phyloP scores from a whole-genome alignment of 305 asterid species.

The Fraxinus paxiana region DNA sequence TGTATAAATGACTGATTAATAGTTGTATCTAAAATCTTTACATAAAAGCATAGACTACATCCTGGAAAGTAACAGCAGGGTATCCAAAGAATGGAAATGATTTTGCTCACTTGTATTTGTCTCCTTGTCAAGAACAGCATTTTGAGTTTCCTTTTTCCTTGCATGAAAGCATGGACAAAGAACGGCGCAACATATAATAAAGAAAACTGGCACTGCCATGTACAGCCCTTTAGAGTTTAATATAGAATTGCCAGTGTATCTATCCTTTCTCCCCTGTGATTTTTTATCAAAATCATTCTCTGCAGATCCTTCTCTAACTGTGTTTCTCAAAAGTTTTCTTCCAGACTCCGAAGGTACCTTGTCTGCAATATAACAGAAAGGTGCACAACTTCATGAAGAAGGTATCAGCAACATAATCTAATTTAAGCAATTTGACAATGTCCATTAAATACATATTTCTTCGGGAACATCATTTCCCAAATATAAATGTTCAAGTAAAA shows the following conservation, averaged over 20 bases:
- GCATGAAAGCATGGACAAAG: constrained; percentile 85
- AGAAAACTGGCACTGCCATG: constrained; percentile 63
- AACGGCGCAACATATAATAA: constrained; percentile 61
- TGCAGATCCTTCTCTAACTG: constrained; percentile 42
- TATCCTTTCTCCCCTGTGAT: constrained; percentile 30
- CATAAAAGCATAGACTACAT: neutral
- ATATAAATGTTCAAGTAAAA: neutral
- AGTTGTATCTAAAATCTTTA: neutral
- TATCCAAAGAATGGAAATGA: neutral
- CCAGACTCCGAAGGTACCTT: constrained; percentile 37
- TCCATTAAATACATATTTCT: neutral
- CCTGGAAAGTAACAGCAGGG: constrained; percentile 4
- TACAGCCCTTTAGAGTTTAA: constrained; percentile 47
- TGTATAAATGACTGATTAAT: neutral
- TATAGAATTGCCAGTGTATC: constrained; percentile 15
- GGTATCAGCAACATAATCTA: neutral
- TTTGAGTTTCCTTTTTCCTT: constrained; percentile 51
- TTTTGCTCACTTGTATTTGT: constrained; percentile 64
- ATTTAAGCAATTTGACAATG: constrained; percentile 3
- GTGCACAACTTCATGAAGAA: neutral
- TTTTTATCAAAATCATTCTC: constrained; percentile 27
- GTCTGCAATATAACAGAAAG: constrained; percentile 35
- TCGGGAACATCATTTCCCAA: neutral
- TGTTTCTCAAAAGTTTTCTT: constrained; percentile 42
- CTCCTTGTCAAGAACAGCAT: constrained; percentile 60